Conservation (phyloP, 208 protist species). For the Novymonas esmeraldas region DNA sequence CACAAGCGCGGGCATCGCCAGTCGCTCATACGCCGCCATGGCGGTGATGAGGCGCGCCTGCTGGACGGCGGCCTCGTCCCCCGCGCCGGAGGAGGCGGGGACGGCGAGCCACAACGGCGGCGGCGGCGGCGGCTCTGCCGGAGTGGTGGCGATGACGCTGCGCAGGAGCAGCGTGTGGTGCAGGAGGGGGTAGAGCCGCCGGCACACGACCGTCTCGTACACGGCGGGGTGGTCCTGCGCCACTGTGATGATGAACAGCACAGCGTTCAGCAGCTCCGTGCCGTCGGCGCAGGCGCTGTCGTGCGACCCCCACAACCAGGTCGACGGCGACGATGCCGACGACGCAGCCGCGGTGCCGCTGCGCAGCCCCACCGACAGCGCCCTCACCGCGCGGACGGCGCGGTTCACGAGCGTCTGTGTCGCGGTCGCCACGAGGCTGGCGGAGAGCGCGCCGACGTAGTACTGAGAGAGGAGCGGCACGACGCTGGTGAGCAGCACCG, state of each 20-base stretch:
- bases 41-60: slow-evolving; percentile 23
- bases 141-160: too few relatives aligned
- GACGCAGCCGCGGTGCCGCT: not conserved
- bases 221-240: slow-evolving; percentile 34
- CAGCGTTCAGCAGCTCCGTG: slow-evolving; percentile 48
- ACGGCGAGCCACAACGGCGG: slow-evolving; percentile 20
- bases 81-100: slow-evolving; percentile 16
- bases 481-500: slow-evolving; percentile 18
- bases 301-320: slow-evolving; percentile 14
- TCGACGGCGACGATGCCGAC: not conserved
- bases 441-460: slow-evolving; percentile 20
- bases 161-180: slow-evolving; percentile 35
- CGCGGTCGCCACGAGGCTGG: slow-evolving; percentile 15
- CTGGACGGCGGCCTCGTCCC: slow-evolving; percentile 6
- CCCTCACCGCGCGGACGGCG: slow-evolving; percentile 24
- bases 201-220: slow-evolving; percentile 45
- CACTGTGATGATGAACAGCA: slow-evolving; percentile 53
- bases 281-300: slow-evolving; percentile 26
- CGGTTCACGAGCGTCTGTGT: slow-evolving; percentile 36
- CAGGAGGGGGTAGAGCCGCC: slow-evolving; percentile 57
- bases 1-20: slow-evolving; percentile 57
- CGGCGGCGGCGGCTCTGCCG: too few relatives aligned
- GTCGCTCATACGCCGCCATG: slow-evolving; percentile 38
- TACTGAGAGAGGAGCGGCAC: slow-evolving; percentile 35
- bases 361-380: slow-evolving; percentile 8